Conservation (phyloP, 768 basidiomycete species). For the Xerocomus brunneocitrinus region DNA sequence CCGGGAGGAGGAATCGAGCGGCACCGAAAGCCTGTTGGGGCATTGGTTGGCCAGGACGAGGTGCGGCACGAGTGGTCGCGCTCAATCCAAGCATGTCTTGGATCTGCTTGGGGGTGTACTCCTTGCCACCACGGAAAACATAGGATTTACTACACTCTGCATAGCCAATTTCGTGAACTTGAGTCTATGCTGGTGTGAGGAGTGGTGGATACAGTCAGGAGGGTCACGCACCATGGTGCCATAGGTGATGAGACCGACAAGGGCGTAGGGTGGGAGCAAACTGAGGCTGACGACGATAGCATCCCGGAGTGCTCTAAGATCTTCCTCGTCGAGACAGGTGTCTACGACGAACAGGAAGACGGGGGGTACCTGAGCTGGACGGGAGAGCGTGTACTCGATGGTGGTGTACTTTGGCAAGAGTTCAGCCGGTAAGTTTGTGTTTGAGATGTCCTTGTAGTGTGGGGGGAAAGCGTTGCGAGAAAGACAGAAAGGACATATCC, state of each 20-base stretch:
- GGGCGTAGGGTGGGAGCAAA: constrained; percentile 87
- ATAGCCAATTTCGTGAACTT: constrained; percentile 98
- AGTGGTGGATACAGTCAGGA: not conserved
- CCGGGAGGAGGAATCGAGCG: constrained; percentile 87
- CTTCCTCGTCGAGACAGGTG: constrained; percentile 93
- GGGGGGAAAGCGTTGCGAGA: constrained; percentile 96
- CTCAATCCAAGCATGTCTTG: constrained; percentile 92
- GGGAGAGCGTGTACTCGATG: constrained; percentile 96
- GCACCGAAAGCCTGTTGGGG: constrained; percentile 80
- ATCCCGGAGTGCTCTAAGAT: constrained; percentile 92
- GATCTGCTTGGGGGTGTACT: constrained; percentile 93
- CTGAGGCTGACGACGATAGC: constrained; percentile 92
- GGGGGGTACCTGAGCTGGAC: constrained; percentile 88
- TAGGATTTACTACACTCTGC: constrained; percentile 96
- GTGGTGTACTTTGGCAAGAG: constrained; percentile 97
- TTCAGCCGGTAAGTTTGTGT: constrained; percentile 94
- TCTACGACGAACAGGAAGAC: constrained; percentile 97
- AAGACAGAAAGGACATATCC: constrained; percentile 99
- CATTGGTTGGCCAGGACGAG: constrained; percentile 80
- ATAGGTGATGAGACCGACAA: constrained; percentile 93
- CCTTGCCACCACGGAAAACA: constrained; percentile 97
- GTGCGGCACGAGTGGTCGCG: constrained; percentile 74
- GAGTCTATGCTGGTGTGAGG: constrained; percentile 53
- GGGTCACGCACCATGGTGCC: constrained; percentile 82
- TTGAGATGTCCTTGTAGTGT: constrained; percentile 98